A percentile compares a stretch with the other conserved stretches of the same genome.
These are phyloP conservation scores for Aspergillus sp. DNA, from an alignment of 2,329 filamentous ascomycete genomes.

Conservation along the genomic window DNA sequence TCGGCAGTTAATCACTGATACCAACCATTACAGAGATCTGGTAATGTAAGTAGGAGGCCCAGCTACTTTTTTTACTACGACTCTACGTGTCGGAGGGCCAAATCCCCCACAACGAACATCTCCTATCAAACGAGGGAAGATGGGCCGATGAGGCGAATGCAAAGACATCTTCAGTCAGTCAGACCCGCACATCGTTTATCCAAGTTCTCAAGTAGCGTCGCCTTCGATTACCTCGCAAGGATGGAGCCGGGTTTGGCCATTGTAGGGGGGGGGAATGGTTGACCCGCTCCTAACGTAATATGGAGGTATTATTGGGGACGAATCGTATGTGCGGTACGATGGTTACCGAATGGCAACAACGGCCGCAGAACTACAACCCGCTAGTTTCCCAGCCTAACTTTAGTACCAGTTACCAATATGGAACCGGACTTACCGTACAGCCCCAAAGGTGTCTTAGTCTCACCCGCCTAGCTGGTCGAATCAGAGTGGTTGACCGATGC, in stretches of 20 bases:
- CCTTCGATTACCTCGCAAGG: conserved; percentile 8
- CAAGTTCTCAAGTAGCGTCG: conserved; percentile 2
- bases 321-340: conserved; percentile 4
- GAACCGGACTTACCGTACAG: conserved; percentile 14
- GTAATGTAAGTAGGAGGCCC: not conserved
- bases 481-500: conserved; percentile 18
- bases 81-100: not conserved
- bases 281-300: conserved; percentile 3
- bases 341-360: conserved; percentile 1
- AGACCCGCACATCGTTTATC: conserved; percentile 5
- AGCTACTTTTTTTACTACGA: too few species aligned
- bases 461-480: conserved; percentile 7
- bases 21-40: conserved; percentile 2
- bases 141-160: not conserved
- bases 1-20: conserved; percentile 7
- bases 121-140: not conserved
- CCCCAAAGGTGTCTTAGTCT: conserved; percentile 20
- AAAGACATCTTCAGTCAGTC: conserved; percentile 3
- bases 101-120: conserved; percentile 2
- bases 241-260: conserved; percentile 10
- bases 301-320: conserved; percentile 6
- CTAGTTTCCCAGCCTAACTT: conserved; percentile 6
- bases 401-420: conserved; percentile 10
- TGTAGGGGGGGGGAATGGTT: not conserved
- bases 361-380: conserved; percentile 4